phyloP scores from a whole-genome alignment of 768 basidiomycete species.

The Hypsizygus marmoreus region DNA sequence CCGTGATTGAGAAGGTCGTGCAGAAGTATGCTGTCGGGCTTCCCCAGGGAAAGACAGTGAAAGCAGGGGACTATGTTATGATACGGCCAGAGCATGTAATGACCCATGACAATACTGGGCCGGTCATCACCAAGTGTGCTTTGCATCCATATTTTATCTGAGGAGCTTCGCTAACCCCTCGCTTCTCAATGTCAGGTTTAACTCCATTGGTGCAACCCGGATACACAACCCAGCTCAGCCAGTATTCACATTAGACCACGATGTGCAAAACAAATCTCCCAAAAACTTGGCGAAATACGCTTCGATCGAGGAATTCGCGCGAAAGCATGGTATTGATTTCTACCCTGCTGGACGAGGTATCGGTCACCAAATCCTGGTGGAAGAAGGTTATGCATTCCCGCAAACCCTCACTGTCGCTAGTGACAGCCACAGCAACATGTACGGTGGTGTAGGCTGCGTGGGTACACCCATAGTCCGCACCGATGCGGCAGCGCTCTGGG shows the following conservation, averaged over 20 bases:
- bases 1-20: slow-evolving; percentile 95
- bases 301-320: slow-evolving; percentile 87
- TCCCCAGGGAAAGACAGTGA: slow-evolving; percentile 75
- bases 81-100: slow-evolving; percentile 97
- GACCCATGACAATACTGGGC: slow-evolving; percentile 98
- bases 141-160: slow-evolving; percentile 1
- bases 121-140: slow-evolving; percentile 93
- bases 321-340: slow-evolving; percentile 85
- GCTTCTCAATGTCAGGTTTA: slow-evolving; percentile 61
- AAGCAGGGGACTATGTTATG: slow-evolving; percentile 99
- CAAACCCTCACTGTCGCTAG: slow-evolving; percentile 93
- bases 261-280: slow-evolving; percentile 91
- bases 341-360: slow-evolving; percentile 98
- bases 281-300: slow-evolving; percentile 94
- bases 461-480: slow-evolving; percentile 98
- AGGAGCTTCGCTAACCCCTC: slow-evolving; percentile 6
- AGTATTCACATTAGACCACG: slow-evolving; percentile 97
- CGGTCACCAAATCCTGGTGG: slow-evolving; percentile 95
- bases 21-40: slow-evolving; percentile 96
- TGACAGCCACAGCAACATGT: slow-evolving; percentile 98
- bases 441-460: slow-evolving; percentile 95
- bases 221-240: slow-evolving; percentile 82
- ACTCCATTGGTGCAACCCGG: slow-evolving; percentile 87
- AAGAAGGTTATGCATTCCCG: slow-evolving; percentile 98
- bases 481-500: slow-evolving; percentile 95